phyloP scores from a whole-genome alignment of 306 rosid genomes.

The Betula pendula region DNA sequence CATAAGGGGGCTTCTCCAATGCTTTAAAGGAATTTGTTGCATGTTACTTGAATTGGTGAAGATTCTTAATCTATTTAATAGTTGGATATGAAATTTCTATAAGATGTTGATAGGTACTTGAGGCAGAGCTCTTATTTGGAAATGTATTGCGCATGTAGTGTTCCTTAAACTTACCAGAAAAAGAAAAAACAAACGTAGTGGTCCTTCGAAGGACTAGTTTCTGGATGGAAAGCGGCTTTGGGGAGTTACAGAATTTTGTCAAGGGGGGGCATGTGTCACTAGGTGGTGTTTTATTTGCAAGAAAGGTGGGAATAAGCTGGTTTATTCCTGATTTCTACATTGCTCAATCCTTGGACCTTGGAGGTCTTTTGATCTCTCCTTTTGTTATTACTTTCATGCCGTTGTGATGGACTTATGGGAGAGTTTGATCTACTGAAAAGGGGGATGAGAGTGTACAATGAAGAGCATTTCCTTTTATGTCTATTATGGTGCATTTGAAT shows the following conservation, averaged over 20 bases:
- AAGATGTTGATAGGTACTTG: constrained; percentile 13
- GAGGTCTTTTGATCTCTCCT: neutral
- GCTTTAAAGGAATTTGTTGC: neutral
- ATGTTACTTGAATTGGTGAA: constrained; percentile 14
- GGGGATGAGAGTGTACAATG: neutral
- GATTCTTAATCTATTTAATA: neutral
- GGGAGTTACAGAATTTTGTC: neutral
- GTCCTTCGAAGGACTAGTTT: no score
- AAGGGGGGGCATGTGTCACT: neutral
- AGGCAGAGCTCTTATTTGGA: constrained; percentile 1
- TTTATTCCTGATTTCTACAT: neutral
- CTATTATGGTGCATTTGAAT: constrained; percentile 14
- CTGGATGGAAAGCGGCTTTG: neutral
- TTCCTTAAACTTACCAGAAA: neutral
- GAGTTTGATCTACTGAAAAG: neutral
- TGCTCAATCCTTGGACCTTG: neutral
- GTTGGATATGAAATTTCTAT: constrained; percentile 16
- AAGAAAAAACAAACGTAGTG: no score
- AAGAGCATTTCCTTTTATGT: neutral
- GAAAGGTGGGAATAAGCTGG: constrained; percentile 20
- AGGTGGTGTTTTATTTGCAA: constrained; percentile 25
- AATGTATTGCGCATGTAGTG: neutral
- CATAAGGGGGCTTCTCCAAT: neutral
- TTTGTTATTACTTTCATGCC: neutral
- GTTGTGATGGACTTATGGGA: neutral